These are phyloP conservation scores for Tuber indicum DNA, from an alignment of 495 filamentous ascomycete genomes.

Conservation along the genomic window DNA sequence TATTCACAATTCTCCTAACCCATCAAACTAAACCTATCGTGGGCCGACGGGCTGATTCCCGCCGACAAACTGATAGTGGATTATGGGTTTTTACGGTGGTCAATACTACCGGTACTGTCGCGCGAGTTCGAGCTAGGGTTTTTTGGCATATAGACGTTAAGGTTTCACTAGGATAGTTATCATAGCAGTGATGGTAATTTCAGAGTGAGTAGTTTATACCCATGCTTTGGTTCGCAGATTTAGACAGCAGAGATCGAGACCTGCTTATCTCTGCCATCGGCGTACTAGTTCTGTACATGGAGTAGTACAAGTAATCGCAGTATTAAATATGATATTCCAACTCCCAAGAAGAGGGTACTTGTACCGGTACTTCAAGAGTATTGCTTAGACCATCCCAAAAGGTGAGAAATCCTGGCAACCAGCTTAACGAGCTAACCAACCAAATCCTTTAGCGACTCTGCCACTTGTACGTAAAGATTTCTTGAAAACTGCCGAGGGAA, in stretches of 20 bases:
- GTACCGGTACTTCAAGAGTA: neutral
- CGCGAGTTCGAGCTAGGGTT: neutral
- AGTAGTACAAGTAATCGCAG: neutral
- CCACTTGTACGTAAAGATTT: neutral
- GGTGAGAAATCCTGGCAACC: neutral
- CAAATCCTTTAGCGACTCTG: neutral
- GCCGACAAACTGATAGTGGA: too few species aligned
- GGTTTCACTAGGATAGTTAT: neutral
- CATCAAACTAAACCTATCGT: too few species aligned
- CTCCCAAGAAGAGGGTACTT: neutral
- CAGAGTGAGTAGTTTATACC: neutral
- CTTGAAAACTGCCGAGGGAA: slow-evolving; percentile 2
- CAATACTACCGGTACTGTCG: neutral
- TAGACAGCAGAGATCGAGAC: neutral
- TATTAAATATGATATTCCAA: neutral
- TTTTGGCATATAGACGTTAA: neutral
- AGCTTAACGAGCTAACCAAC: neutral
- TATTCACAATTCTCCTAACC: too few species aligned
- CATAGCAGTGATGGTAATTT: neutral
- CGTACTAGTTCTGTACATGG: neutral
- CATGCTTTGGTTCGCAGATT: neutral
- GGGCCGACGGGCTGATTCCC: too few species aligned
- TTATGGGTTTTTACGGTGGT: neutral
- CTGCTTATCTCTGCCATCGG: neutral
- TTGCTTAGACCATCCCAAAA: neutral